Evolutionary conservation across 2,329 filamentous ascomycete genomes (phyloP), one percentile per base, ranked within the genome.

Genomic region (Aspergillus transmontanensis): DNA sequence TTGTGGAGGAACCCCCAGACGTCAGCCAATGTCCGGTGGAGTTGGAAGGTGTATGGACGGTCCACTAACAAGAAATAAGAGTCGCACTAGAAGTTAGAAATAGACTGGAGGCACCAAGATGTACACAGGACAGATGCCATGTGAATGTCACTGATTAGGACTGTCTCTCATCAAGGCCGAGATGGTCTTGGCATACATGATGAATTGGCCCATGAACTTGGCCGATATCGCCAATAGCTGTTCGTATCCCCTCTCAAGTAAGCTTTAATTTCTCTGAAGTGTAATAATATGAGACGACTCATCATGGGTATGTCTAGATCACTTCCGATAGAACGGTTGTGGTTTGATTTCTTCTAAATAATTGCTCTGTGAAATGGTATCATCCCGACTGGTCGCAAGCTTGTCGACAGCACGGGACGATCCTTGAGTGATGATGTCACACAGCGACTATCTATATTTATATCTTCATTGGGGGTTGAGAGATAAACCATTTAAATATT

Each of bases 1-100:
- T 84, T 66, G 60, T 69, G 68, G 66, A 61, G 61, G 57, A 54
- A 10, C 16, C 10, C 48, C 28, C 60, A 63, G 39, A 30, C 36
- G 39, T 43, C 48, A 41, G 41, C 62, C 60, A 61, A 61, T 48
- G 12, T 60, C 43, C 54, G 36, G 57, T 30, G 58, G 60, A 39
- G 32, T 55, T 36, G 6, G 30, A 30, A 16, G 21, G 3, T 26
- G n/a, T 39, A 30, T 41, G n/a, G 6, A 26, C 21, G 32, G n/a
- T 21, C 51, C 32, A 32, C n/a, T 9, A 39, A 39, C 32, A 39
- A 39, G 51, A 39, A 55, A 39, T 39, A 55, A 55, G 51, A 19
- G 32, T 55, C 12, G 51, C 34, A 39, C 51, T 39, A 28, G 51
- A 28, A 32, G 19, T 34, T 39, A 12, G 16, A 9, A 28, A 12